Evolutionary conservation across 2,329 filamentous ascomycete genomes (phyloP).

Genomic region (Sporothrix brunneoviolacea): DNA sequence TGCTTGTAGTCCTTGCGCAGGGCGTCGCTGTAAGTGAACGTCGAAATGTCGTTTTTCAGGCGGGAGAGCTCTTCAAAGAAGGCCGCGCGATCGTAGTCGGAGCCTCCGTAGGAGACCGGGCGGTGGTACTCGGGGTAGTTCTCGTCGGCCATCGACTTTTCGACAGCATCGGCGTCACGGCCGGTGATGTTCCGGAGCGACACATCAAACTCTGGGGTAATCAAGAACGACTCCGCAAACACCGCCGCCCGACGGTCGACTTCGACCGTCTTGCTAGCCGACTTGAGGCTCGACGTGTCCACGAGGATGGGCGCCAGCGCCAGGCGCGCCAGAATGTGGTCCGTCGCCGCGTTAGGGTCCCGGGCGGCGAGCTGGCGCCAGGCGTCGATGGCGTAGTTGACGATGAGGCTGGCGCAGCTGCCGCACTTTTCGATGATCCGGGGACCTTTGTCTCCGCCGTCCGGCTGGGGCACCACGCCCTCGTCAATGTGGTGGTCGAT

Average conservation of each 20-base stretch:
- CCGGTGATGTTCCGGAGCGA: too few relatives aligned
- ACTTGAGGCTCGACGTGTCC: conserved; percentile 61
- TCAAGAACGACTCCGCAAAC: conserved; percentile 48
- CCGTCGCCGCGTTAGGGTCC: conserved; percentile 31
- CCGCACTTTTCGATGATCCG: conserved; percentile 60
- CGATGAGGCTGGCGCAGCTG: conserved; percentile 66
- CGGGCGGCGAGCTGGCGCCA: conserved; percentile 49
- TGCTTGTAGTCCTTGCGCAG: conserved; percentile 81
- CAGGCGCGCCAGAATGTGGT: conserved; percentile 49
- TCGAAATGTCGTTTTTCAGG: conserved; percentile 62
- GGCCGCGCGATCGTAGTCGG: conserved; percentile 41
- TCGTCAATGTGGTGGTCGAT: conserved; percentile 80
- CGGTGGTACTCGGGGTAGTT: too few relatives aligned
- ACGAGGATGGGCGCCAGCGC: conserved; percentile 65
- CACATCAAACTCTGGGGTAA: too few relatives aligned
- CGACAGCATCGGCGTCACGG: too few relatives aligned
- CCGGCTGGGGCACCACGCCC: conserved; percentile 36
- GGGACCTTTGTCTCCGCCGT: conserved; percentile 30
- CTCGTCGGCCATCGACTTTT: too few relatives aligned
- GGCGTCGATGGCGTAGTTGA: conserved; percentile 47
- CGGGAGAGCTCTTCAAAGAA: conserved; percentile 55
- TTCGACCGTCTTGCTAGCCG: conserved; percentile 57
- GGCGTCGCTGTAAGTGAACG: conserved; percentile 57
- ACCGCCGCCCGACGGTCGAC: conserved; percentile 52
- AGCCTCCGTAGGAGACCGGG: too few relatives aligned